These are phyloP conservation scores for Croton laevigatus DNA, from an alignment of 441 rosid genomes.

Conservation along the genomic window DNA sequence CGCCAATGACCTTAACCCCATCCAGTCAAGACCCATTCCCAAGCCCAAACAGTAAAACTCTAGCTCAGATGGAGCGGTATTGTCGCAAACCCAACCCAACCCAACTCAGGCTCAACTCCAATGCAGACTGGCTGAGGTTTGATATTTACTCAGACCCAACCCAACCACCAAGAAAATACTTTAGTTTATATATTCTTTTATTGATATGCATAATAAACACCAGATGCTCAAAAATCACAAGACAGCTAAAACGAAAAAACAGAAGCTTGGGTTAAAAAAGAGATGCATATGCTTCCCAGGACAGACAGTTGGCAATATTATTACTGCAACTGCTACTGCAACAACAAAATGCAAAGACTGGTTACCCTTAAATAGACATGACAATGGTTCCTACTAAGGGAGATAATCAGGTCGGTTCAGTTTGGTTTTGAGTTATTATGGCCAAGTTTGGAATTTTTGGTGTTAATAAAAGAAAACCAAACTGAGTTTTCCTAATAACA, in stretches of 20 bases:
- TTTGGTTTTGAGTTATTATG: no score
- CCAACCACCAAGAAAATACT: background rate
- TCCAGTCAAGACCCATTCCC: background rate
- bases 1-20: background rate
- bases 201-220: background rate
- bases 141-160: background rate
- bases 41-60: background rate
- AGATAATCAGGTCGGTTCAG: no score
- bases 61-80: background rate
- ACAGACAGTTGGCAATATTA: no score
- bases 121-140: background rate
- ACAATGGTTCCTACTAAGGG: background rate
- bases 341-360: background rate
- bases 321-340: background rate
- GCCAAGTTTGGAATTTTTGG: no score
- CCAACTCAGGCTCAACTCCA: background rate
- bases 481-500: no score
- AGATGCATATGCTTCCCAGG: background rate
- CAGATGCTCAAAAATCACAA: background rate
- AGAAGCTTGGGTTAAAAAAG: background rate
- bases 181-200: background rate
- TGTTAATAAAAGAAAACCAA: no score
- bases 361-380: background rate
- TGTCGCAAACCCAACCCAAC: background rate
- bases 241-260: constrained; percentile 3